phyloP scores from a whole-genome alignment of 2,329 filamentous ascomycete species.

The Orbilia brochopaga region DNA sequence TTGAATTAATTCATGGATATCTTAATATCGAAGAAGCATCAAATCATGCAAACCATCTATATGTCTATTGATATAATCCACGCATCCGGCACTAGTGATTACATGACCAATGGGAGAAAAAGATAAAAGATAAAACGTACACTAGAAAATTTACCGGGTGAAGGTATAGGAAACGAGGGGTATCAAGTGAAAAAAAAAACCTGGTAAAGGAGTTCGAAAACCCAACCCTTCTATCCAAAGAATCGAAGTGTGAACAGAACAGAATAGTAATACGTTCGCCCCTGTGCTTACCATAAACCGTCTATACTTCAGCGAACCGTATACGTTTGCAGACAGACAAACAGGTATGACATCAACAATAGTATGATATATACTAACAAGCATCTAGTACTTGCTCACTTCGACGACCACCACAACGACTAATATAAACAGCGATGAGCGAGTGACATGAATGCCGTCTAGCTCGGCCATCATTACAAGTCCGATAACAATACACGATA shows the following conservation, averaged over 20 bases:
- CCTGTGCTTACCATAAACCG: too few species aligned
- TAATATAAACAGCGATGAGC: background rate
- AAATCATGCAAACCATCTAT: too few species aligned
- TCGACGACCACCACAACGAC: background rate
- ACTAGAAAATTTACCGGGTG: background rate
- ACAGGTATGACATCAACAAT: too few species aligned
- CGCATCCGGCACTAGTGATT: too few species aligned
- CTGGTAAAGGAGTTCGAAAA: background rate
- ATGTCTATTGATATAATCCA: too few species aligned
- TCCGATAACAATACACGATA: background rate
- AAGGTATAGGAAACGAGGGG: conserved; percentile 18
- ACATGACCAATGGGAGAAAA: too few species aligned
- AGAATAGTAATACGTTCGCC: too few species aligned
- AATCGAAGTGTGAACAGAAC: background rate
- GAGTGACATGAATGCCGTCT: conserved; percentile 8
- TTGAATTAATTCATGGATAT: too few species aligned
- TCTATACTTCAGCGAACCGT: too few species aligned
- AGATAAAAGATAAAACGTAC: background rate
- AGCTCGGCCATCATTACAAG: background rate
- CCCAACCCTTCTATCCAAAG: conserved; percentile 14
- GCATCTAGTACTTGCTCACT: background rate
- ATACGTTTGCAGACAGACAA: too few species aligned
- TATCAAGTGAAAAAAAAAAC: conserved; percentile 3
- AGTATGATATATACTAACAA: background rate
- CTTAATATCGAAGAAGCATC: too few species aligned